phyloP scores from a whole-genome alignment of 805 yeast genomes.

The Ogataea pini region DNA sequence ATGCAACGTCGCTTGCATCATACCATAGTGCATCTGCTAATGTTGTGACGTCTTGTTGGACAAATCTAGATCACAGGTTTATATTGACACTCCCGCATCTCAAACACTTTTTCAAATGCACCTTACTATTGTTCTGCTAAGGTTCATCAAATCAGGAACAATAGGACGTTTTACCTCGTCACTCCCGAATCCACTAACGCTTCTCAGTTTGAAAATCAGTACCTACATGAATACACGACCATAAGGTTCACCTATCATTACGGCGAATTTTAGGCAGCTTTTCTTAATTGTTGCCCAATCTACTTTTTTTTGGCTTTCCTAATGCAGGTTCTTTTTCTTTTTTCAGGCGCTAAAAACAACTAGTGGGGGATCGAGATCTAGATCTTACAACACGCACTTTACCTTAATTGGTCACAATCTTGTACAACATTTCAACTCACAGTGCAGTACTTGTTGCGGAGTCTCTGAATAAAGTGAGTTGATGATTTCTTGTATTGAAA shows the following conservation, averaged over 20 bases:
- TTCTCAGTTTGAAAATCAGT: not conserved
- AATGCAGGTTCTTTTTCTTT: not conserved
- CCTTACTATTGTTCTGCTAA: not conserved
- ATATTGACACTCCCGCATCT: not conserved
- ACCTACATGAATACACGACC: slow-evolving; percentile 3
- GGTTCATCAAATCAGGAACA: not conserved
- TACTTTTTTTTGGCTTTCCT: not conserved
- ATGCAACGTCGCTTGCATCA: not conserved
- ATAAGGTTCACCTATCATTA: too few species aligned
- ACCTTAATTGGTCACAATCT: not conserved
- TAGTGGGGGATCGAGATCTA: not conserved
- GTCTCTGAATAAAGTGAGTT: not conserved
- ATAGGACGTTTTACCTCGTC: not conserved
- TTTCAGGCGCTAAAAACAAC: not conserved
- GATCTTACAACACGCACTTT: not conserved
- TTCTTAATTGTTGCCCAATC: not conserved
- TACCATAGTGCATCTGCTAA: not conserved
- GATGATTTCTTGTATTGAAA: not conserved
- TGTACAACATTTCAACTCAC: not conserved
- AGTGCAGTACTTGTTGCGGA: not conserved
- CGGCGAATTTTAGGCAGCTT: not conserved
- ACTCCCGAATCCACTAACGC: not conserved
- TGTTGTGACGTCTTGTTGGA: not conserved
- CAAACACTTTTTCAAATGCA: not conserved
- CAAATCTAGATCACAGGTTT: not conserved